Base-by-base conservation (phyloP, 2,329 filamentous ascomycete genomes). In the Colletotrichum navitas region DNA sequence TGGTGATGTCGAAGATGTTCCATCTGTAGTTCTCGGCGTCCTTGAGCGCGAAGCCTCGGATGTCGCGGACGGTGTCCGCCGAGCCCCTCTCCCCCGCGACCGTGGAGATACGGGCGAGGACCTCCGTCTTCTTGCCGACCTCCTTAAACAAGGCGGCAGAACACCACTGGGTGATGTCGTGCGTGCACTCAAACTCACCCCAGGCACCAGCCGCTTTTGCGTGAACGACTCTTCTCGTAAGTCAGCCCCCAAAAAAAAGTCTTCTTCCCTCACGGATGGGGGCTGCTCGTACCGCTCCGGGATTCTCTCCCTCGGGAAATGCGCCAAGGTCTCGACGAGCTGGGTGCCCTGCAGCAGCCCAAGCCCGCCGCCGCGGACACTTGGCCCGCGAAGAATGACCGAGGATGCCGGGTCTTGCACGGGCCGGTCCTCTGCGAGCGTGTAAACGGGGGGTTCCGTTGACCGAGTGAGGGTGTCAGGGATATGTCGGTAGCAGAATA, bases 51-150 rank as follows among this genome's bases (percentile, higher is more conserved):
- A 77, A 92, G 0, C 91, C 91, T 67, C 91, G 89, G 0, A 92
- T 89, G 80, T 93, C 91, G 24, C 91, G 86, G 2, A 88, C 89
- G 0, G 89, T 89, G 73, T 93, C 91, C 6, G 88, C 85, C 67
- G 89, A 91, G 7, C 91, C 91, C 8, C 88, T 84, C 55, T 87
- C 89, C 2, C 90, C 90, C 21, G 89, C 88, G 7, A 93, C 91
- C 2, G 89, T 92, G 0, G 90, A 92, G 77, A 92, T 90, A 12
- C 90, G 87, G 21, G 89, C 69, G 2, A 70, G 49, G 12, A 74
- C 64, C 4, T 82, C 79, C 0, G 84, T 86, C 76, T 86, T 87
- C 74, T 87, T 88, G 4, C 87, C 87, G 36, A 86, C 77, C 1
- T 78, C 79, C 51, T 76, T 85, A 5, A 90, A 80, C 66, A 89